Evolutionary conservation across 176 grass and related monocot genomes (phyloP).

Genomic region (Zoysia pacifica): DNA sequence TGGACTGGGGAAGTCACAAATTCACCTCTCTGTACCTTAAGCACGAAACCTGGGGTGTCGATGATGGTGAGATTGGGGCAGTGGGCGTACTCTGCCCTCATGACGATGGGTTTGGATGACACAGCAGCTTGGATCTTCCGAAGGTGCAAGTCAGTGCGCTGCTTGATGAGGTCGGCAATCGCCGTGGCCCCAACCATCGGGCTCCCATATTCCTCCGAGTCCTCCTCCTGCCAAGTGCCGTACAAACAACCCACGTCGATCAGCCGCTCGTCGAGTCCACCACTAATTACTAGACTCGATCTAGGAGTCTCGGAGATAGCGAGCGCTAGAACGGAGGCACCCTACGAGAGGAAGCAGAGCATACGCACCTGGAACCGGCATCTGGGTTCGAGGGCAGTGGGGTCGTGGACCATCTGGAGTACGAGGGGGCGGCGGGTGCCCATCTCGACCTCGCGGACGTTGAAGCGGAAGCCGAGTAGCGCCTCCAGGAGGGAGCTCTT

Average conservation of each 20-base stretch:
- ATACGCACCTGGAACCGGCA: conserved; percentile 85
- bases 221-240: conserved; percentile 70
- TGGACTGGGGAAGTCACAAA: not conserved
- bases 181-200: conserved; percentile 68
- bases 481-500: conserved; percentile 96
- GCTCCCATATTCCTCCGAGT: conserved; percentile 91
- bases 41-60: conserved; percentile 95
- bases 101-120: conserved; percentile 92
- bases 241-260: conserved; percentile 24
- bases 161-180: conserved; percentile 86
- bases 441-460: conserved; percentile 99
- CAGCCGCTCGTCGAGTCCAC: conserved; percentile 29
- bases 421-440: conserved; percentile 91
- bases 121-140: conserved; percentile 75
- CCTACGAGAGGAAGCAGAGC: conserved; percentile 8
- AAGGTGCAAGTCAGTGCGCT: conserved; percentile 82
- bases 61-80: conserved; percentile 99
- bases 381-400: conserved; percentile 79
- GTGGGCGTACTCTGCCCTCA: conserved; percentile 96
- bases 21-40: conserved; percentile 60
- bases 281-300: conserved; percentile 19
- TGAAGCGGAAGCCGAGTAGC: conserved; percentile 94
- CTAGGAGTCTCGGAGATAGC: not conserved
- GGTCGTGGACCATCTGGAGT: conserved; percentile 97
- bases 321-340: not conserved